phyloP scores from a whole-genome alignment of 441 rosid genomes.

The Omphalea diandra region DNA sequence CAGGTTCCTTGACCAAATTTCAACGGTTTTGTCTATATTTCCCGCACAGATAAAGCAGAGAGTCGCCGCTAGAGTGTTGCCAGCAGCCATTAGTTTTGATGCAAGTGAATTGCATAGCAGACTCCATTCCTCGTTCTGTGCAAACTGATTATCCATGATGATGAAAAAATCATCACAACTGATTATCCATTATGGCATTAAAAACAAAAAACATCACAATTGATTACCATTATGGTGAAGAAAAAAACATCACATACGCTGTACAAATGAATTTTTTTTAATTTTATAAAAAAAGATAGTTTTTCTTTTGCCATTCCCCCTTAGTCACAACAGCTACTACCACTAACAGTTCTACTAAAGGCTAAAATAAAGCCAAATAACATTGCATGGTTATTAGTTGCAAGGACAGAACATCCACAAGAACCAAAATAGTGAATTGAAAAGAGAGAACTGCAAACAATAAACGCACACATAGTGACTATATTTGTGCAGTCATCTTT shows the following conservation, averaged over 20 bases:
- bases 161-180: constrained; percentile 21
- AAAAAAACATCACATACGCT: no score
- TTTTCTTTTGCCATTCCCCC: neutral
- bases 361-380: constrained; percentile 2
- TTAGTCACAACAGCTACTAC: neutral
- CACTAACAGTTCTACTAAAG: neutral
- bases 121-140: constrained; percentile 91
- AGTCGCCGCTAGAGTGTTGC: constrained; percentile 84
- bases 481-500: neutral
- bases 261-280: neutral
- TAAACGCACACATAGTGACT: neutral
- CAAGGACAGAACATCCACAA: neutral
- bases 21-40: constrained; percentile 95
- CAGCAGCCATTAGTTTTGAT: constrained; percentile 72
- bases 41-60: constrained; percentile 96
- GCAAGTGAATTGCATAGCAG: constrained; percentile 83
- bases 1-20: constrained; percentile 95
- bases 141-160: constrained; percentile 60
- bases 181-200: no score
- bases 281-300: neutral
- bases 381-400: neutral
- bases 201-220: no score
- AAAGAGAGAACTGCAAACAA: neutral
- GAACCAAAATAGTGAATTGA: neutral
- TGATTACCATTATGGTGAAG: no score